Evolutionary conservation across 2,329 filamentous ascomycete genomes (phyloP).

Genomic region (Aspergillus sclerotialis): DNA sequence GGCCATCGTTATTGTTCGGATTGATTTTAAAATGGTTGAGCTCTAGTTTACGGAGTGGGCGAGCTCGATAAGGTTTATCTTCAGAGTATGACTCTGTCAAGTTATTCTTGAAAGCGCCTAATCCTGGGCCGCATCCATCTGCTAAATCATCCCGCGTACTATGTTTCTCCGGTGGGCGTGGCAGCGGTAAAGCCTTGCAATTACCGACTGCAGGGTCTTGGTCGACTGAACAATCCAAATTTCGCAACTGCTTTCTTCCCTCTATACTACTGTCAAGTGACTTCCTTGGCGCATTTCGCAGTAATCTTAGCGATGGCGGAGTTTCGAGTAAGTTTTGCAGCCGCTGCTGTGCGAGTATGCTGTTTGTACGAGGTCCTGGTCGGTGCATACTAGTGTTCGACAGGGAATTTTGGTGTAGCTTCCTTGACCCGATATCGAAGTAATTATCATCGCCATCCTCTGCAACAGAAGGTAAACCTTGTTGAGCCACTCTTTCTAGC

Average conservation of each 20-base stretch:
- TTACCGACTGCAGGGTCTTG: neutral
- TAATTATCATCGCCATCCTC: conserved; percentile 42
- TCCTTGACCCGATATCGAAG: neutral
- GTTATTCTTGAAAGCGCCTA: neutral
- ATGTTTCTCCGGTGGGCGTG: neutral
- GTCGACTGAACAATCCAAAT: neutral
- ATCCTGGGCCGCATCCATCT: neutral
- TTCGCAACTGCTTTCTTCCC: neutral
- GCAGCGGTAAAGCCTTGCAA: neutral
- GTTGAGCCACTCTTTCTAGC: conserved; percentile 15
- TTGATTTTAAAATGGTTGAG: conserved; percentile 79
- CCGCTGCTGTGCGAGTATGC: conserved; percentile 13
- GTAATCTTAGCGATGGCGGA: no score
- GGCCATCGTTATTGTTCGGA: conserved; percentile 61
- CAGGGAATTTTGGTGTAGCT: neutral
- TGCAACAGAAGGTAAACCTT: conserved; percentile 39
- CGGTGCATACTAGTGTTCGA: neutral
- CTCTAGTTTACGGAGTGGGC: conserved; percentile 50
- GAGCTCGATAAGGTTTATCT: conserved; percentile 49
- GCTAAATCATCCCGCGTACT: neutral
- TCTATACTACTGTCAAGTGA: conserved; percentile 9
- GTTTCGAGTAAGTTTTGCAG: conserved; percentile 26
- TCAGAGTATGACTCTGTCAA: conserved; percentile 13
- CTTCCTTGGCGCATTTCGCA: conserved; percentile 16
- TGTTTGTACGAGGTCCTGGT: neutral